Base-by-base conservation (phyloP, 164 flowering plant species). In the Vitis labrusca region DNA sequence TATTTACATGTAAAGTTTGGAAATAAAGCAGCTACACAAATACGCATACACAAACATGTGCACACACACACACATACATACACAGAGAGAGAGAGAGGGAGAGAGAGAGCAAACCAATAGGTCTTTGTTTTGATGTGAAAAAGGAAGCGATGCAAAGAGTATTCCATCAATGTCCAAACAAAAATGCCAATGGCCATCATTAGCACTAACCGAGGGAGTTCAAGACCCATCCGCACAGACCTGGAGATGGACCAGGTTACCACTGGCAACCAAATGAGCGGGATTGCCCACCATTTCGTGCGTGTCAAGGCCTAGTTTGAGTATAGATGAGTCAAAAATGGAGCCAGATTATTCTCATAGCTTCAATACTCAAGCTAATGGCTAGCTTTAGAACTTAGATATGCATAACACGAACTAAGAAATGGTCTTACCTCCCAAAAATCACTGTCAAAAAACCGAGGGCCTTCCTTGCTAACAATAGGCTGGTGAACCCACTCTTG, bases 401-500 rank as follows among this genome's bases (percentile, higher is more conserved):
- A 3, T 6, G 44, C 44, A 37, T 37, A 37, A 37, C 44, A 37
- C 7, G 44, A 37, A 37, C 23, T 17, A 15, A 37, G 44, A 6
- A 17, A 19, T 10, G 48, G 16, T 37, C 7, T 37, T 83, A 90
- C 99, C 99, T 95, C 99, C 86, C 79, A 82, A 74, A 90, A 84
- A 23, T 86, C 90, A 73, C 85, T 95, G n/a, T 65, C 82, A 54
- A 95, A 95, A 71, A 91, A 91, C 1, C 98, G 85, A 59, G 99
- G 99, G 23, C 98, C 89, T 79, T 89, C 94, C 82, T 81, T 90
- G 85, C 83, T 72, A 32, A 86, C 91, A 73, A 95, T 93, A 63
- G 99, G 98, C 71, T 89, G 93, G 79, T 95, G 98, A 81, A 90
- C 91, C 99, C 99, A 94, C 63, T 91, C 92, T 69, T 95, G 85